Evolutionary conservation across 2,329 filamentous ascomycete genomes (phyloP), one percentile per base, ranked within the genome.

Genomic region (Amauroascus niger): DNA sequence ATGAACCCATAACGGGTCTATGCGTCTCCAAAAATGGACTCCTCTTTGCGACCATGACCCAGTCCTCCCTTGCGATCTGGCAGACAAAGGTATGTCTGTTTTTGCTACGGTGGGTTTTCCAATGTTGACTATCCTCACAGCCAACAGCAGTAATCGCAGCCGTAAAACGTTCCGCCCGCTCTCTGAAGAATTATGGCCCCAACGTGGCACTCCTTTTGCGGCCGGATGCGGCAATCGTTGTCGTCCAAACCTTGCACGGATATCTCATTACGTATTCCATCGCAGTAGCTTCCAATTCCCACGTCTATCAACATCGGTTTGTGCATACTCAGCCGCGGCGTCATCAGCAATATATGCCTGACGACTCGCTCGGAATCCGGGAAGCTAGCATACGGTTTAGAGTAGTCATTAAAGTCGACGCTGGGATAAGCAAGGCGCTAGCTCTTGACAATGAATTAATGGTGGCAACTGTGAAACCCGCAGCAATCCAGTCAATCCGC

Each of bases 361-460:
- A 90, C 32, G 93, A 96, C 67, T 87, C 87, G 8, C 79, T 79
- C 47, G 88, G 88, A 2, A 83, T 95, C 49, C 81, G 82, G 51
- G 93, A 98, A 69, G 82, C 95, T 53, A 95, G 86, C 62, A 79
- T 98, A 47, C 86, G 88, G 9, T 98, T 98, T 70, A 82, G 91
- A 54, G 95, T 96, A 87, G 91, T 95, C 13, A 97, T 98, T 65
- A 94, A 95, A 67, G 88, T 98, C 16, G 93, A 98, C 69, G 93
- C 93, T 2, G 93, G 93, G 1, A 96, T 98, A 62, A 83, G 84
- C 61, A 87, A 84, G 63, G 88, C 87, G 9, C 73, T 97, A 52
- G 91, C 93, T 1, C 77, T 97, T 20, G 93, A 97, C 60, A 88
- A 95, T 53, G 93, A 97, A 68, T 75, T 98, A 39, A 78, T 97